A percentile compares a stretch with the other conserved stretches of the same genome.
Conservation (phyloP, 2,329 filamentous ascomycete species). For the Talaromyces sp. region DNA sequence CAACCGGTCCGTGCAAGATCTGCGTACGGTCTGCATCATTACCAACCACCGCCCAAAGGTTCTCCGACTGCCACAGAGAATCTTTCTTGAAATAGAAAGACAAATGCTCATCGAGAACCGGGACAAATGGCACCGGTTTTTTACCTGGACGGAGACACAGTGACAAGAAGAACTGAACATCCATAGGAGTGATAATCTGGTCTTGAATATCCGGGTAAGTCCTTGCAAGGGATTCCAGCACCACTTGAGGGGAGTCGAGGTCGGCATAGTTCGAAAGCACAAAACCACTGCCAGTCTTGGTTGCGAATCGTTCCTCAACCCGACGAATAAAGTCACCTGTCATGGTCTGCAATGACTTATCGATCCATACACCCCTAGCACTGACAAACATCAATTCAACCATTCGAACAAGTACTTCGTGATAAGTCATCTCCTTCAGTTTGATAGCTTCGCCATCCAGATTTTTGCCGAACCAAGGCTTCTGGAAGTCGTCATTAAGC, state of each 20-base stretch:
- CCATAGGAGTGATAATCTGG: constrained; percentile 95
- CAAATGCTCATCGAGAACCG: constrained; percentile 88
- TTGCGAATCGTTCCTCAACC: constrained; percentile 75
- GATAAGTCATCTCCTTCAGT: constrained; percentile 93
- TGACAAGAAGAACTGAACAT: constrained; percentile 92
- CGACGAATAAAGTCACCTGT: constrained; percentile 95
- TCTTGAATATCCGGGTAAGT: neutral
- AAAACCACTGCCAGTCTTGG: neutral
- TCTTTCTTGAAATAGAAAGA: constrained; percentile 99
- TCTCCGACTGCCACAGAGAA: constrained; percentile 97
- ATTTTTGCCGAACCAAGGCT: constrained; percentile 93
- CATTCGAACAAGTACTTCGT: constrained; percentile 78
- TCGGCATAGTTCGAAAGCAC: neutral
- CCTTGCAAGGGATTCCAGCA: neutral
- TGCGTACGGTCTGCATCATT: constrained; percentile 95
- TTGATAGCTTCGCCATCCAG: constrained; percentile 74
- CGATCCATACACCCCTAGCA: constrained; percentile 87
- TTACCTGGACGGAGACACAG: constrained; percentile 87
- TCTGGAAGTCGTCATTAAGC: constrained; percentile 79
- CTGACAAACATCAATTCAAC: constrained; percentile 87
- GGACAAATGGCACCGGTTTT: constrained; percentile 96
- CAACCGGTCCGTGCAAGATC: constrained; percentile 94
- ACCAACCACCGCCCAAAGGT: constrained; percentile 88
- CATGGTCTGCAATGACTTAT: constrained; percentile 73
- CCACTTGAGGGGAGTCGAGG: neutral